Percentiles rank a stretch among this genome's conserved stretches.
These are phyloP conservation scores for Globisporangium okanoganense DNA, from an alignment of 352 stramenopile species.

Conservation along the genomic window DNA sequence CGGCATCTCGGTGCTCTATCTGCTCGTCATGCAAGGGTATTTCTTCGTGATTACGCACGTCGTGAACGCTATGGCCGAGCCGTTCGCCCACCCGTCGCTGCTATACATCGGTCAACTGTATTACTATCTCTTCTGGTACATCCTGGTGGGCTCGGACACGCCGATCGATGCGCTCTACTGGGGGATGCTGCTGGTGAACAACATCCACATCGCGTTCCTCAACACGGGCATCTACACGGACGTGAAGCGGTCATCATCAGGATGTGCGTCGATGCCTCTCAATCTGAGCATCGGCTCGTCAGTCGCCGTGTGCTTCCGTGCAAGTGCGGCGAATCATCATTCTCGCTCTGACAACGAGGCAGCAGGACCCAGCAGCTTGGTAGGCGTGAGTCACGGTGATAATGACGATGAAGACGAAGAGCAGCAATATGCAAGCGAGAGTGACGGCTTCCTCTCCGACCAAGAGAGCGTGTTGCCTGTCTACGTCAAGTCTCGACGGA, in stretches of 20 bases:
- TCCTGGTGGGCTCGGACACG: constrained; percentile 73
- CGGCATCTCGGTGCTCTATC: constrained; percentile 65
- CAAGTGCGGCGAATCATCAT: constrained; percentile 24
- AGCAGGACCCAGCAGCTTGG: not conserved
- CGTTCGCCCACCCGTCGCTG: constrained; percentile 75
- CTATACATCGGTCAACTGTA: constrained; percentile 85
- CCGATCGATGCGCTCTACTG: constrained; percentile 82
- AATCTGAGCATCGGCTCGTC: constrained; percentile 44
- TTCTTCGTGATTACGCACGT: constrained; percentile 82
- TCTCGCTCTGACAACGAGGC: constrained; percentile 21
- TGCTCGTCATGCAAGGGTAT: constrained; percentile 81
- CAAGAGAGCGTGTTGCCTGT: constrained; percentile 9
- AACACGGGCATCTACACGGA: constrained; percentile 87
- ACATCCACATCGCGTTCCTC: constrained; percentile 82
- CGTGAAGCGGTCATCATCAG: constrained; percentile 60
- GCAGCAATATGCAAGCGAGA: constrained; percentile 11
- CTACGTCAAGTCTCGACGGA: constrained; percentile 11
- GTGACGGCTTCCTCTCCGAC: constrained; percentile 16
- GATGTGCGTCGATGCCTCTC: constrained; percentile 40
- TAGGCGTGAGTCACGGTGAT: not conserved
- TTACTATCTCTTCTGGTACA: constrained; percentile 89
- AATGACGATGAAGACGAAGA: constrained; percentile 5
- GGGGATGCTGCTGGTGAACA: constrained; percentile 82
- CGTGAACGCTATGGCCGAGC: constrained; percentile 79
- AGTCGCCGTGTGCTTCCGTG: constrained; percentile 56